These are phyloP conservation scores for Trametes cinnabarina DNA, from an alignment of 768 basidiomycete species.

Conservation along the genomic window DNA sequence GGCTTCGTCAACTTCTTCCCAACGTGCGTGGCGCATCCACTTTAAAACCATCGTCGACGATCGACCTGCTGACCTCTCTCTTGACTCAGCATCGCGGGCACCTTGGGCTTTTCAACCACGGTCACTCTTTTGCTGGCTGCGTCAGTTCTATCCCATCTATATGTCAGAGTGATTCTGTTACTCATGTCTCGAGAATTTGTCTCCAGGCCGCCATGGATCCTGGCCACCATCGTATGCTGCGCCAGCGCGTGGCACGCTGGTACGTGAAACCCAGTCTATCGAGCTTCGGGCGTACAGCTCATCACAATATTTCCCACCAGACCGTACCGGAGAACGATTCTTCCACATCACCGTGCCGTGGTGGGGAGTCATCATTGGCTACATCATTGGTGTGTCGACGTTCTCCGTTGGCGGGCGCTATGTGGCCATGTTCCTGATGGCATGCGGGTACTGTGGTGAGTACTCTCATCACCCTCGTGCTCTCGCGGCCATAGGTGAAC, in stretches of 20 bases:
- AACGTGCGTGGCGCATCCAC: constrained; percentile 34
- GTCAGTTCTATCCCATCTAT: constrained; percentile 35
- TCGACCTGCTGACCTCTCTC: neutral
- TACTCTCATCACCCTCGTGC: neutral
- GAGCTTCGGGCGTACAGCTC: neutral
- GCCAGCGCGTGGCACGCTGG: constrained; percentile 58
- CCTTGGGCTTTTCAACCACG: constrained; percentile 60
- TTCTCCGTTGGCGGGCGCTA: constrained; percentile 53
- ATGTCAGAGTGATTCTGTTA: neutral
- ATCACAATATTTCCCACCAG: constrained; percentile 26
- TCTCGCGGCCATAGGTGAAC: no score
- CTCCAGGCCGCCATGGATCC: constrained; percentile 61
- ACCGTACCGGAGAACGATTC: constrained; percentile 61
- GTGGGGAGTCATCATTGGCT: constrained; percentile 62
- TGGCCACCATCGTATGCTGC: constrained; percentile 48
- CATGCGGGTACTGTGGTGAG: constrained; percentile 48
- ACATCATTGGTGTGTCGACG: constrained; percentile 58
- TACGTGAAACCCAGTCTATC: constrained; percentile 14
- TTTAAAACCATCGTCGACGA: no score
- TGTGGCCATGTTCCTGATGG: constrained; percentile 63
- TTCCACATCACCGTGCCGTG: constrained; percentile 57
- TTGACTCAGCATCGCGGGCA: constrained; percentile 36
- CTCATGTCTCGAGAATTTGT: neutral
- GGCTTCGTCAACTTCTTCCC: constrained; percentile 64
- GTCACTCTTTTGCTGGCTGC: constrained; percentile 58